Base-by-base conservation (phyloP, 176 grass and related monocot species). In the Rhipidocladum racemiflorum region DNA sequence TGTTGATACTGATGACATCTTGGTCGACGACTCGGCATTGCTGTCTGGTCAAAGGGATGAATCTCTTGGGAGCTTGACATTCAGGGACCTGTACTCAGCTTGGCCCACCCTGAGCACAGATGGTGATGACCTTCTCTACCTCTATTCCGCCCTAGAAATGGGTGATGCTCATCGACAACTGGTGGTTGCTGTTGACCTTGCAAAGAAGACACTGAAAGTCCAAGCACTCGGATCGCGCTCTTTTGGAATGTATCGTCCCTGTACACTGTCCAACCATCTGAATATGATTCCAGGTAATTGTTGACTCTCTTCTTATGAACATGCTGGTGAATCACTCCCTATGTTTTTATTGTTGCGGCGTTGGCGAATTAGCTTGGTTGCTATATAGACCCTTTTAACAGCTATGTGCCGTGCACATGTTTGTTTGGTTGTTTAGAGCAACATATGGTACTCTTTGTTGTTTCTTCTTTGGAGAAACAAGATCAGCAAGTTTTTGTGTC, bases 1-100 rank as follows among this genome's bases (percentile, higher is more conserved):
- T 36, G 20, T 74, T 56, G 49, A 74, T 38, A 49, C 15, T 15
- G 50, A 74, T 74, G 71, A 74, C 18, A 55, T 74, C 21, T 74
- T 55, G 49, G 71, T 74, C 18, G 18, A 53, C 10, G 29, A 74
- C 5, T 54, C 48, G 0, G 72, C 29, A 3, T 46, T 9, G 9
- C 29, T 74, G 48, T 50, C 48, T 50, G 48, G 20, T 28, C 3
- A 8, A n/a, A 7, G 29, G 48, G 32, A n/a, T 4, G 50, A 56
- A 74, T 54, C 29, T 11, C 23, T 11, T 2, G 29, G 72, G 49
- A 55, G 20, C 5, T 56, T 56, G 18, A 2, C 50, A 9, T 75
- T 75, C 51, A 38, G 13, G 51, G n/a, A n/a, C 5, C 54, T 57
- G 12, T 57, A 57, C 32, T 75, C 32, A 12, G 5, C 21, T 57